Conservation (phyloP, 306 rosid genomes). For the Fragaria vesca region DNA sequence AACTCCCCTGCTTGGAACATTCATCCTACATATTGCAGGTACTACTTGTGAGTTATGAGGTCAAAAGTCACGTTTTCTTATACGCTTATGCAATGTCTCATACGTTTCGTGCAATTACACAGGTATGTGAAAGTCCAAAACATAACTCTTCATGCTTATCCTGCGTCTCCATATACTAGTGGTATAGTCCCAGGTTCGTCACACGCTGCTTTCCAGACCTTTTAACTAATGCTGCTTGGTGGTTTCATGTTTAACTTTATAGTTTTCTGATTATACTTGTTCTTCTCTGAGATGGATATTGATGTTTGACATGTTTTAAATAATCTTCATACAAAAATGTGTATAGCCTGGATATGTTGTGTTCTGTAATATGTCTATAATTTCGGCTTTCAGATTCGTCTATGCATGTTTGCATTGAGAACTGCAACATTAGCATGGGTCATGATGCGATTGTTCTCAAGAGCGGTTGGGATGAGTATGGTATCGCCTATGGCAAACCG, state of each 20-base stretch:
- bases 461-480: conserved; percentile 81
- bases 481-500: conserved; percentile 48
- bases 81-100: background rate
- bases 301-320: background rate
- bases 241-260: background rate
- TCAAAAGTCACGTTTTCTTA: background rate
- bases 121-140: conserved; percentile 52
- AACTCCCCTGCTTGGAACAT: conserved; percentile 68
- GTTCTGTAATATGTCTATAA: background rate
- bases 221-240: background rate
- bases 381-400: conserved; percentile 55
- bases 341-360: background rate
- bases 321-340: background rate
- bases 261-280: background rate
- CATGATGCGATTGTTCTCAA: conserved; percentile 59
- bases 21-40: conserved; percentile 82
- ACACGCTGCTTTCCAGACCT: background rate
- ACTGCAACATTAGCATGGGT: conserved; percentile 55
- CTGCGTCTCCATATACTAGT: conserved; percentile 54
- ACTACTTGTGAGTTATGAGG: background rate
- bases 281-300: background rate
- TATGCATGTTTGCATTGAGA: conserved; percentile 48
- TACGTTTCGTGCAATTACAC: conserved; percentile 11
- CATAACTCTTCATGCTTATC: conserved; percentile 45
- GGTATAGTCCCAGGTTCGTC: conserved; percentile 73